These are phyloP conservation scores for Aspergillus phoenicis DNA, from an alignment of 2,329 filamentous ascomycete genomes.

Conservation along the genomic window DNA sequence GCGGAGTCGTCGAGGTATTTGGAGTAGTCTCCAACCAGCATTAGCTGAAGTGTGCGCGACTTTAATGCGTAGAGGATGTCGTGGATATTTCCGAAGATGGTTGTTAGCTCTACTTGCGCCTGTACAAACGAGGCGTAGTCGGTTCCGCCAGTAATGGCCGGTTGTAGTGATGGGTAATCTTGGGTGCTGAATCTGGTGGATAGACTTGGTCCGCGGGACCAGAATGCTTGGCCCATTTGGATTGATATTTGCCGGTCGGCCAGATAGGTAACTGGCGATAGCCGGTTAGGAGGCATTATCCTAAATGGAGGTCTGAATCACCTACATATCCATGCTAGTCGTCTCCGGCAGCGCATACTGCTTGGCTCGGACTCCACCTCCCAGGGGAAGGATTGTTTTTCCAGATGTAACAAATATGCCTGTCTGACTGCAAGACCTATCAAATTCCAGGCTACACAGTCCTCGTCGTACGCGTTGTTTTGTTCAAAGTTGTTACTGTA, in stretches of 20 bases:
- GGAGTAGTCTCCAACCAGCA: conserved; percentile 6
- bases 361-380: not conserved
- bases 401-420: conserved; percentile 25
- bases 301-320: too few relatives aligned
- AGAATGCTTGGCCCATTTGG: conserved; percentile 22
- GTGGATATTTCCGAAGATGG: conserved; percentile 2
- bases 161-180: conserved; percentile 18
- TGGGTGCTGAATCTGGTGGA: conserved; percentile 19
- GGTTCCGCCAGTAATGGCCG: not conserved
- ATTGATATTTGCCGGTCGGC: conserved; percentile 22
- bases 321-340: conserved; percentile 19
- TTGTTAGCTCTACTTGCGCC: conserved; percentile 10
- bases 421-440: conserved; percentile 28
- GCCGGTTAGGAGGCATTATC: not conserved
- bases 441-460: conserved; percentile 27
- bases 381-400: conserved; percentile 21
- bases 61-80: conserved; percentile 9
- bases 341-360: not conserved
- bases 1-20: conserved; percentile 8
- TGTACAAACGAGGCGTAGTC: conserved; percentile 9
- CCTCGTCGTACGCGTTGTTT: conserved; percentile 13
- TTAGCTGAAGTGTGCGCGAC: not conserved
- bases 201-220: conserved; percentile 19
- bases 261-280: conserved; percentile 16
- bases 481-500: not conserved